Evolutionary conservation across 805 yeast genomes (phyloP).

Genomic region (Kregervanrija fluxuum): DNA sequence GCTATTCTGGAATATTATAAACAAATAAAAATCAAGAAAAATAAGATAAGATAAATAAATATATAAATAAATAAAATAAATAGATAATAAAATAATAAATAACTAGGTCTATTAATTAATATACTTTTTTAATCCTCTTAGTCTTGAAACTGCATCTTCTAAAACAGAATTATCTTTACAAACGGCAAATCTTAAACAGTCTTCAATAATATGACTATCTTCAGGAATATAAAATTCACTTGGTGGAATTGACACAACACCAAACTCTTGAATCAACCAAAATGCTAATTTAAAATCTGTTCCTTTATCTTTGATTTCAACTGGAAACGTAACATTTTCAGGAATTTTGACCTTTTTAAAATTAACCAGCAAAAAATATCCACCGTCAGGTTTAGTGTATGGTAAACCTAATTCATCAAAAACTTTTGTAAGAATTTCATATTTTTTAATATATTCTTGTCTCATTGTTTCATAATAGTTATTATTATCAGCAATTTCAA

Average conservation of each 20-base stretch:
- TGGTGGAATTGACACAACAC: slow-evolving; percentile 96
- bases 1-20: no score
- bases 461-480: slow-evolving; percentile 68
- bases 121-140: slow-evolving; percentile 63
- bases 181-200: slow-evolving; percentile 86
- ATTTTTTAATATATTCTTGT: slow-evolving; percentile 61
- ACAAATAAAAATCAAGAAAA: background rate
- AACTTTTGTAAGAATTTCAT: slow-evolving; percentile 60
- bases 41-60: background rate
- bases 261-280: slow-evolving; percentile 88
- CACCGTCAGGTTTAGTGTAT: slow-evolving; percentile 88
- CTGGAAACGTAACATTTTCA: slow-evolving; percentile 53
- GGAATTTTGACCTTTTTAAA: slow-evolving; percentile 80
- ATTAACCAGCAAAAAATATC: slow-evolving; percentile 86
- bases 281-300: slow-evolving; percentile 84
- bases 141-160: slow-evolving; percentile 73
- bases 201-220: slow-evolving; percentile 71
- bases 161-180: slow-evolving; percentile 85
- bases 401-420: slow-evolving; percentile 87
- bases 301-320: slow-evolving; percentile 58
- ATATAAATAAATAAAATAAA: background rate
- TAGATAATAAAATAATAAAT: background rate
- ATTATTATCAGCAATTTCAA: slow-evolving; percentile 51
- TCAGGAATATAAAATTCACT: slow-evolving; percentile 81
- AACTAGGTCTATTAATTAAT: slow-evolving; percentile 23